Percentiles rank a stretch among this genome's conserved stretches.
Conservation (phyloP, 2,329 filamentous ascomycete species). For the Ambrosiella cleistominuta region DNA sequence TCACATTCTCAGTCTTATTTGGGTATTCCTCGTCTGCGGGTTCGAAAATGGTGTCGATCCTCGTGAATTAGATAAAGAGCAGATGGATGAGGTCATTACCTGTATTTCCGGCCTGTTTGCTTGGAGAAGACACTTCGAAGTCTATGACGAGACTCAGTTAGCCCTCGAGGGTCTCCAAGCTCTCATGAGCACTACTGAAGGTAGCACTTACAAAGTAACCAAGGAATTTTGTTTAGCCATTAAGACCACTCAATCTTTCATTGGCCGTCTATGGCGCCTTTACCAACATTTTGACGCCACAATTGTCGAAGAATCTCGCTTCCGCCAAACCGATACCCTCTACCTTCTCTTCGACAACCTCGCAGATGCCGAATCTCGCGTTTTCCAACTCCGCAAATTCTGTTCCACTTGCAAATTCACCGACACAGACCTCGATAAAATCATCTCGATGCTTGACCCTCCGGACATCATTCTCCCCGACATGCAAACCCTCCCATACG, state of each 20-base stretch:
- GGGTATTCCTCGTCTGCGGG: background rate
- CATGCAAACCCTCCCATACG: background rate
- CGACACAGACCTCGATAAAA: background rate
- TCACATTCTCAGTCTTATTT: background rate
- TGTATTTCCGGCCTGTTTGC: background rate
- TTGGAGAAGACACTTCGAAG: background rate
- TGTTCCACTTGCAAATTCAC: background rate
- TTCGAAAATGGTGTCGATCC: background rate
- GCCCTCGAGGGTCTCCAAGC: background rate
- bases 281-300: background rate
- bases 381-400: background rate
- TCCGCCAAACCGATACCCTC: background rate
- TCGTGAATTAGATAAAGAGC: background rate
- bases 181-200: background rate
- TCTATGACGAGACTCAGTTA: background rate
- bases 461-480: background rate
- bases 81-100: background rate
- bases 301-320: background rate
- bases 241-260: background rate
- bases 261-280: background rate
- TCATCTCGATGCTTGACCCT: background rate
- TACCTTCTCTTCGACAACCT: background rate
- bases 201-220: background rate
- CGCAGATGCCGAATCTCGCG: background rate
- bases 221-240: background rate